A percentile compares a stretch with the other conserved stretches of the same genome.
These are phyloP conservation scores for Metarhizium guizhouense DNA, from an alignment of 2,329 filamentous ascomycete genomes.

Conservation along the genomic window DNA sequence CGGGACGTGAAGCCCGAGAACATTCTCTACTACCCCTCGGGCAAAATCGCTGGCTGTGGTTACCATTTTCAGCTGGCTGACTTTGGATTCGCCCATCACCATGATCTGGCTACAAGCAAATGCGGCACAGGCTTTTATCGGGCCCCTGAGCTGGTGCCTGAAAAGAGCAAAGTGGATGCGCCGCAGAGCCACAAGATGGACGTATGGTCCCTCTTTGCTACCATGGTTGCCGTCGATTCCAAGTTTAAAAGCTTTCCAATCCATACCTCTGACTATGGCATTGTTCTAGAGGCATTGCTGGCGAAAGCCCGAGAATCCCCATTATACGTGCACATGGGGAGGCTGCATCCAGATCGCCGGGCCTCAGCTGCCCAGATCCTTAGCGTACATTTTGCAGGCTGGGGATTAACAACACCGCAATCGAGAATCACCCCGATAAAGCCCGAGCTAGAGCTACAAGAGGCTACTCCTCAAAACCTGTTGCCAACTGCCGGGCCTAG, in stretches of 20 bases:
- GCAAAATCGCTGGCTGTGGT: neutral
- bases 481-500: too few species aligned
- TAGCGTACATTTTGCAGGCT: neutral
- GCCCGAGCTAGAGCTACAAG: neutral
- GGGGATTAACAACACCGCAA: neutral
- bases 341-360: neutral
- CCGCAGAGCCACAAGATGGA: neutral
- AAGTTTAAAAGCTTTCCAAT: neutral
- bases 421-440: neutral
- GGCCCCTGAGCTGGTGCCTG: neutral
- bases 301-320: neutral
- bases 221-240: neutral
- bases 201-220: slow-evolving; percentile 1
- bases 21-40: neutral
- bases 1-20: slow-evolving; percentile 1
- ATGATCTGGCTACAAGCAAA: too few species aligned
- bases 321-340: neutral
- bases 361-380: slow-evolving; percentile 4
- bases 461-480: too few species aligned
- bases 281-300: neutral
- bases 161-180: neutral
- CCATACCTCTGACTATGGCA: neutral
- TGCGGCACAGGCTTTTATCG: neutral
- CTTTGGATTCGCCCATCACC: neutral
- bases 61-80: slow-evolving; percentile 2